Evolutionary conservation across 2,329 filamentous ascomycete genomes (phyloP), one percentile per base, ranked within the genome.

Genomic region (Ophiostoma perfectum): DNA sequence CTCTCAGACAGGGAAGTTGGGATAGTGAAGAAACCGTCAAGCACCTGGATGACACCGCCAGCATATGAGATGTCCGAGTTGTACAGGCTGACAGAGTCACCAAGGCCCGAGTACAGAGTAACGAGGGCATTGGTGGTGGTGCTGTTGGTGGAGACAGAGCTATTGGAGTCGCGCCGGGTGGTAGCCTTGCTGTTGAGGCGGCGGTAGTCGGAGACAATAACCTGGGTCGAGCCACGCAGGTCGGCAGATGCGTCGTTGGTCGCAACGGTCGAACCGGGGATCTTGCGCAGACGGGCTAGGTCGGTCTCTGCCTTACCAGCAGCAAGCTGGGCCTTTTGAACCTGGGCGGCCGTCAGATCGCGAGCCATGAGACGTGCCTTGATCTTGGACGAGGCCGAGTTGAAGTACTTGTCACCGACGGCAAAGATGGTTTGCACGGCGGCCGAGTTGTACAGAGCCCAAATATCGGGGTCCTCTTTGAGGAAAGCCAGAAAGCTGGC

Each of bases 101-200:
- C 69, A 7, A 70, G 69, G 8, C 69, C 69, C 65, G 69, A 70
- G 66, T 70, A 70, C 9, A 70, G 67, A n/a, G 67, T 70, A 16
- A 70, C 69, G 2, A 66, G 67, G 38, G 67, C 63, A 18, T 60
- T 60, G 36, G 63, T 64, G 8, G 69, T 55, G 7, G 69, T 45
- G 8, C 62, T 64, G 49, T 70, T 70, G 63, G 66, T 68, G 18
- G 67, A 67, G n/a, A 67, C 58, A 14, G 55, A 45, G 66, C 58
- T 67, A 60, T 66, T 62, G 16, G 55, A 38, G 12, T 36, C 8
- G 16, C 18, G 27, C 5, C 65, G 63, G 6, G 45, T 64, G 39
- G n/a, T 70, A 27, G 55, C 39, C 49, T 55, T 39, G 16, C 9
- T 27, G 27, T 27, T 60, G n/a, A 69, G n/a, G 4, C 62, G 52